A percentile compares a stretch with the other conserved stretches of the same genome.
Evolutionary conservation across 2,329 filamentous ascomycete species (phyloP).

Genomic region (Pseudocercospora vitis): DNA sequence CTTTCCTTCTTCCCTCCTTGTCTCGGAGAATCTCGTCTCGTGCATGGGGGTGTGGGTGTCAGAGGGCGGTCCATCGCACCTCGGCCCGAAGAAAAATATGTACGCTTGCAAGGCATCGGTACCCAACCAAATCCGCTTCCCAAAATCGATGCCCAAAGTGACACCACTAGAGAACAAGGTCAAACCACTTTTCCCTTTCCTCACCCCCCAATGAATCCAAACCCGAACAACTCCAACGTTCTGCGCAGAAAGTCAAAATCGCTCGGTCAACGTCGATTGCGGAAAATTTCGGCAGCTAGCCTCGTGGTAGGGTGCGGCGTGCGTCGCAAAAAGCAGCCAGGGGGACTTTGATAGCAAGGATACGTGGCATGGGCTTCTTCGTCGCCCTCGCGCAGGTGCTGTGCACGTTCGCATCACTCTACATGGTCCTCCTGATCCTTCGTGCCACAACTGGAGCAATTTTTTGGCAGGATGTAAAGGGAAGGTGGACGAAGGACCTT

Average conservation of each 20-base stretch:
- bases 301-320: constrained; percentile 1
- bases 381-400: constrained; percentile 12
- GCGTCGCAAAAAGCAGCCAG: neutral
- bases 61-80: neutral
- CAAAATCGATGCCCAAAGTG: constrained; percentile 7
- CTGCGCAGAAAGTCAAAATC: neutral
- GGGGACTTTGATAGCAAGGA: neutral
- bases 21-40: constrained; percentile 7
- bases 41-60: neutral
- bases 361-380: constrained; percentile 10
- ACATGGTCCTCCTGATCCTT: no score
- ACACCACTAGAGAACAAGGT: neutral
- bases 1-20: neutral
- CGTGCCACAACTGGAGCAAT: no score
- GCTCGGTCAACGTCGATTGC: neutral
- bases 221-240: constrained; percentile 1
- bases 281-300: neutral
- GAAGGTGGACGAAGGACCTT: no score
- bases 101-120: neutral
- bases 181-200: neutral
- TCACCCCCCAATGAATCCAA: neutral
- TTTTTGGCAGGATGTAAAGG: no score
- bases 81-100: constrained; percentile 1
- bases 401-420: constrained; percentile 8
- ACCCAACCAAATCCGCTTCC: neutral